A percentile compares a stretch with the other conserved stretches of the same genome.
phyloP scores from a whole-genome alignment of 306 rosid species.

The Nissolia schottii region DNA sequence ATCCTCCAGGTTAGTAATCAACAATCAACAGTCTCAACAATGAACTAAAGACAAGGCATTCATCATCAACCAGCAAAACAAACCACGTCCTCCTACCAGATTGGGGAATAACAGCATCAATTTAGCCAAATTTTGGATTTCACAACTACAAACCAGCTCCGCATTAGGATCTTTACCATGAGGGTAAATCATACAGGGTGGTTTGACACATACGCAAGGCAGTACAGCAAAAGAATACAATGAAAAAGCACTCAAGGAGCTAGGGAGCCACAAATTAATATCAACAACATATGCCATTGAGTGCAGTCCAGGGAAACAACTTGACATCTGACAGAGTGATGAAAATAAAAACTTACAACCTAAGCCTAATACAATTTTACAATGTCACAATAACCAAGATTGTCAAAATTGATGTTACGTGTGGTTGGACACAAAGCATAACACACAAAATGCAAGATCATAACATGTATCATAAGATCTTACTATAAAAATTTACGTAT shows the following conservation, averaged over 20 bases:
- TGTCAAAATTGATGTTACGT: too few relatives aligned
- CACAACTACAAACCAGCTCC: neutral
- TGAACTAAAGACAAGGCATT: neutral
- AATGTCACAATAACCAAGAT: neutral
- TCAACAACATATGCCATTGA: neutral
- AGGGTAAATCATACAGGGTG: constrained; percentile 5
- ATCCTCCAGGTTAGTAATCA: neutral
- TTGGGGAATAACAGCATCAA: neutral
- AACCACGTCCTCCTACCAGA: neutral
- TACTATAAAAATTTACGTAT: too few relatives aligned
- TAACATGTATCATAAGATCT: too few relatives aligned
- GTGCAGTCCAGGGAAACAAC: neutral
- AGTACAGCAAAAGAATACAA: neutral
- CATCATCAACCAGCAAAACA: constrained; percentile 10
- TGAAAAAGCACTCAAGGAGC: neutral
- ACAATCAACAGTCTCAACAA: neutral
- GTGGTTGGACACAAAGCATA: too few relatives aligned
- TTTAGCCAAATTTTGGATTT: neutral
- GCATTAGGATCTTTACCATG: neutral
- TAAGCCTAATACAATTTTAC: neutral
- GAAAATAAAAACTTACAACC: neutral
- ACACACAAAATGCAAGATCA: too few relatives aligned
- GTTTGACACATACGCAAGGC: neutral
- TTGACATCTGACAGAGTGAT: neutral
- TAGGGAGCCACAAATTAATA: neutral